phyloP scores from a whole-genome alignment of 129 eudicot species.

The Centaurea solstitialis region DNA sequence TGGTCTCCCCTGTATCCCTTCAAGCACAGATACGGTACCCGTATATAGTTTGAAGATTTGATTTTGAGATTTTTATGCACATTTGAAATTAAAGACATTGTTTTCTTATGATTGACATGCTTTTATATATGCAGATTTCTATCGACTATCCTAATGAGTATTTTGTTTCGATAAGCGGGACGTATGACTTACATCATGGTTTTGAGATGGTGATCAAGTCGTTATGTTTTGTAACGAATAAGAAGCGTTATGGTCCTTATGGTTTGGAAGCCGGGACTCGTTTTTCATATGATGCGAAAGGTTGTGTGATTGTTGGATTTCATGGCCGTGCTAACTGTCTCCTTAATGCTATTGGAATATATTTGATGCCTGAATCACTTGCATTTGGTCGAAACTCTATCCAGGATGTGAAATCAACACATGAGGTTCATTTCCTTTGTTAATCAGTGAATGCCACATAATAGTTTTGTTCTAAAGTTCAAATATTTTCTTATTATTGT shows the following conservation, averaged over 20 bases:
- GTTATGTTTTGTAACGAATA: background rate
- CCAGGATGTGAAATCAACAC: background rate
- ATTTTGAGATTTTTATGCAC: background rate
- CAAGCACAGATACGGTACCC: too few species aligned
- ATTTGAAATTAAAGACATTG: too few species aligned
- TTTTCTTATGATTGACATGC: background rate
- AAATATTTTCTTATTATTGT: background rate
- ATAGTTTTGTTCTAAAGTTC: background rate
- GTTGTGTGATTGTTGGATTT: background rate
- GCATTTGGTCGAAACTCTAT: background rate
- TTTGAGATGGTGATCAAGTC: background rate
- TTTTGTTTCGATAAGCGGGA: background rate
- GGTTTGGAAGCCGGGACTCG: background rate
- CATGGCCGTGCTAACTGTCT: background rate
- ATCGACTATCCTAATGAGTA: background rate
- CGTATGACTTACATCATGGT: background rate
- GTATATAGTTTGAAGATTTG: too few species aligned
- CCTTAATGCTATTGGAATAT: constrained; percentile 13
- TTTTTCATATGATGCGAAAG: background rate
- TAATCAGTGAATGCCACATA: too few species aligned
- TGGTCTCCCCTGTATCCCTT: too few species aligned
- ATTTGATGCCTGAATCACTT: too few species aligned
- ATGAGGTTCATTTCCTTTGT: too few species aligned
- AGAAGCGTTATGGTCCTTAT: background rate
- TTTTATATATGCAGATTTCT: background rate